These are phyloP conservation scores for Ceratobasidium theobromae DNA, from an alignment of 1,284 basidiomycete genomes.

Conservation along the genomic window DNA sequence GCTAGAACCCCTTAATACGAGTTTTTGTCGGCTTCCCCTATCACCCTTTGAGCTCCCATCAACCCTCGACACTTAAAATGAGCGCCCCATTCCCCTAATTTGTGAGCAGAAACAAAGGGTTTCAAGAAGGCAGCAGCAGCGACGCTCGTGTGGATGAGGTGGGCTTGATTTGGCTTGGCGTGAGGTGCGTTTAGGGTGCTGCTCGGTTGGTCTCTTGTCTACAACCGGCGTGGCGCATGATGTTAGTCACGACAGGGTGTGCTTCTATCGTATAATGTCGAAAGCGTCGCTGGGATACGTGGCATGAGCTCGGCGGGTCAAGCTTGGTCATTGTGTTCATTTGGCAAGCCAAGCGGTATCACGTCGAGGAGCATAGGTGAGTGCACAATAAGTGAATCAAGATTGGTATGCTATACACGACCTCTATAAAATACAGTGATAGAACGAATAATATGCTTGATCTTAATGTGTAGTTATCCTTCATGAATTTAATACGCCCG, in stretches of 20 bases:
- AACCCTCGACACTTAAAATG: not conserved
- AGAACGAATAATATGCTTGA: conserved; percentile 28
- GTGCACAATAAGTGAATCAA: conserved; percentile 7
- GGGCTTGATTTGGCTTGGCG: conserved; percentile 28
- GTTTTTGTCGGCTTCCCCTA: conserved; percentile 23
- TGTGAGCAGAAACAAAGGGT: conserved; percentile 20
- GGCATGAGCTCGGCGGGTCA: not conserved
- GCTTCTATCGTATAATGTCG: not conserved
- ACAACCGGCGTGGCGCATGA: conserved; percentile 21
- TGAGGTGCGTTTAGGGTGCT: conserved; percentile 17
- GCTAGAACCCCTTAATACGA: conserved; percentile 15
- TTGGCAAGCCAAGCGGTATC: not conserved
- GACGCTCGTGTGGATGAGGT: conserved; percentile 24
- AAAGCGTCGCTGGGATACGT: not conserved
- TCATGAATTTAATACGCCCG: not conserved
- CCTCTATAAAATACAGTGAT: conserved; percentile 30
- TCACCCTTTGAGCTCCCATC: not conserved
- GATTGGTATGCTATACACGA: conserved; percentile 28
- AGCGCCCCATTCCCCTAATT: not conserved
- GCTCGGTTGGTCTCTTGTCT: conserved; percentile 14
- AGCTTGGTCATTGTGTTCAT: not conserved
- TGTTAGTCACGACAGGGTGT: conserved; percentile 13
- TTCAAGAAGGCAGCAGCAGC: conserved; percentile 11
- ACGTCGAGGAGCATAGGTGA: not conserved
- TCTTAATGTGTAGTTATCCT: conserved; percentile 9